These are phyloP conservation scores for Phialophora verrucosa DNA, from an alignment of 2,329 filamentous ascomycete species.

Conservation along the genomic window DNA sequence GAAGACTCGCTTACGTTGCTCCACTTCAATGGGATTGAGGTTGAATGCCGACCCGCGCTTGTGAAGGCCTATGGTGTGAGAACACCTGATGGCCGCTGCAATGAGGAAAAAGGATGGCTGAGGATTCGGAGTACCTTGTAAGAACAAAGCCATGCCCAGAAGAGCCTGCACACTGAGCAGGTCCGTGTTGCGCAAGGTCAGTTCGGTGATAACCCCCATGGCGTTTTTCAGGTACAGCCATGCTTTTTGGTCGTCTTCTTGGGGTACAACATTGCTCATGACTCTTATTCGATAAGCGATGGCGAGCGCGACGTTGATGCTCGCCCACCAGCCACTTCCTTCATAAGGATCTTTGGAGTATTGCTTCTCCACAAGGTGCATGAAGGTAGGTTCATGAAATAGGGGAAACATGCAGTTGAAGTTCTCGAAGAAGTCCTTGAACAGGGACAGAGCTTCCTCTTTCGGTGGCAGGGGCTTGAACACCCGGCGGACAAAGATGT, in stretches of 20 bases:
- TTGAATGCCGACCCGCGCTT: slow-evolving; percentile 93
- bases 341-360: slow-evolving; percentile 93
- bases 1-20: slow-evolving; percentile 81
- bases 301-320: slow-evolving; percentile 90
- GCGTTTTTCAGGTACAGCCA: slow-evolving; percentile 98
- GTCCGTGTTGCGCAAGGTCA: slow-evolving; percentile 96
- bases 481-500: slow-evolving; percentile 83
- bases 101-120: slow-evolving; percentile 92
- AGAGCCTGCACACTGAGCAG: slow-evolving; percentile 92
- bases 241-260: slow-evolving; percentile 90
- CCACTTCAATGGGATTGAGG: slow-evolving; percentile 88
- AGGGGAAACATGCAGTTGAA: slow-evolving; percentile 99
- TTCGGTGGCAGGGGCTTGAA: slow-evolving; percentile 85
- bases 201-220: slow-evolving; percentile 87
- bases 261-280: slow-evolving; percentile 90
- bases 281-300: slow-evolving; percentile 90
- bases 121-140: slow-evolving; percentile 95
- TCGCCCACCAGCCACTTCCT: slow-evolving; percentile 98
- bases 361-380: slow-evolving; percentile 93
- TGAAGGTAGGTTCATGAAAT: slow-evolving; percentile 97
- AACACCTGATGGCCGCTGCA: slow-evolving; percentile 84
- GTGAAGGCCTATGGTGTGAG: slow-evolving; percentile 93
- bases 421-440: slow-evolving; percentile 95
- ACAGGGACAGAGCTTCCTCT: slow-evolving; percentile 81
- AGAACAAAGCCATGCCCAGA: slow-evolving; percentile 88